Conservation (phyloP, 345 rosid genomes). For the Cochlearia excelsa region DNA sequence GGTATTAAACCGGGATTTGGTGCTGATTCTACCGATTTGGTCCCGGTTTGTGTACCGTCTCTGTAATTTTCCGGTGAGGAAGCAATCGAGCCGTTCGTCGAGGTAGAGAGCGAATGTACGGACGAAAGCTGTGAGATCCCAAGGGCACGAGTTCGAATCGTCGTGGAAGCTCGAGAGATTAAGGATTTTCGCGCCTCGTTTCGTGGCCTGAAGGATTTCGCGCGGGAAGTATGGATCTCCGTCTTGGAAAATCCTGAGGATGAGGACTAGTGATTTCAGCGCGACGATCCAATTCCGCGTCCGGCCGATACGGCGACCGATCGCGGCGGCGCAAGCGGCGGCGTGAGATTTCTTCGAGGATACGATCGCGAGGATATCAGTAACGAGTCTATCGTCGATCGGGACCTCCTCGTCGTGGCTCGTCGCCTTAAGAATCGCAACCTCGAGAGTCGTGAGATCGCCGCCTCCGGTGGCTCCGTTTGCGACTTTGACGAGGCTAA, state of each 20-base stretch:
- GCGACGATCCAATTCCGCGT: slow-evolving; percentile 84
- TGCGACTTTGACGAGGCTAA: slow-evolving; percentile 75
- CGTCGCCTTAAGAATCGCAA: slow-evolving; percentile 72
- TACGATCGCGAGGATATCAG: slow-evolving; percentile 49
- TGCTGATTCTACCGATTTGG: slow-evolving; percentile 18
- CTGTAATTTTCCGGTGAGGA: slow-evolving; percentile 64
- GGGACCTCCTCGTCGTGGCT: slow-evolving; percentile 70
- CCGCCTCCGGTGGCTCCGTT: slow-evolving; percentile 42
- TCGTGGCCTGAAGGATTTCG: slow-evolving; percentile 71
- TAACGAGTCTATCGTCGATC: slow-evolving; percentile 55
- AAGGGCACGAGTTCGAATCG: slow-evolving; percentile 63
- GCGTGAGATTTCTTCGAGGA: slow-evolving; percentile 55
- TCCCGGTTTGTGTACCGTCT: slow-evolving; percentile 38
- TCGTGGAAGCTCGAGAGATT: slow-evolving; percentile 69
- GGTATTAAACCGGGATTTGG: slow-evolving; percentile 26
- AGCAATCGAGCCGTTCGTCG: slow-evolving; percentile 69
- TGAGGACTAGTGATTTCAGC: slow-evolving; percentile 70
- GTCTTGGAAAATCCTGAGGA: slow-evolving; percentile 69
- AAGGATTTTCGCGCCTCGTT: slow-evolving; percentile 67
- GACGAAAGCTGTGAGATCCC: slow-evolving; percentile 70
- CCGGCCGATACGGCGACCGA: slow-evolving; percentile 61
- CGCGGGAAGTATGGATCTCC: slow-evolving; percentile 75
- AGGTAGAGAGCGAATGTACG: slow-evolving; percentile 64
- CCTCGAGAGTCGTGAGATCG: slow-evolving; percentile 48
- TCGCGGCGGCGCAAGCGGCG: slow-evolving; percentile 54